These are phyloP conservation scores for Claviceps africana DNA, from an alignment of 2,329 filamentous ascomycete species.

Conservation along the genomic window DNA sequence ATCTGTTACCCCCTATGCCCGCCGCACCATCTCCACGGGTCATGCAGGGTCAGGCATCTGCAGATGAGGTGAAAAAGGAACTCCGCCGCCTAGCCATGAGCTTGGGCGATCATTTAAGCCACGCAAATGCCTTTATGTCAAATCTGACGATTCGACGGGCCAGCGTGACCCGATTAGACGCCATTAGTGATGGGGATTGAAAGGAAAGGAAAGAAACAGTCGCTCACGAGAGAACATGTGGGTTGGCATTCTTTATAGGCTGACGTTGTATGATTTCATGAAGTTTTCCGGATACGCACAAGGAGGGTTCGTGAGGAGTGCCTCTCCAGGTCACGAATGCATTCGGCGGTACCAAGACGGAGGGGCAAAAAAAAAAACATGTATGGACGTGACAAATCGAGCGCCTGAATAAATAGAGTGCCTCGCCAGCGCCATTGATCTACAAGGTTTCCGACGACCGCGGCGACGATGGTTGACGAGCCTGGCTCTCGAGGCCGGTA, in stretches of 20 bases:
- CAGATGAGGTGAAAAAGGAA: slow-evolving; percentile 36
- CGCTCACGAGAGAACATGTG: not conserved
- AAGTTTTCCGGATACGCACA: not conserved
- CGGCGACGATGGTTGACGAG: no score
- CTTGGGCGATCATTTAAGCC: slow-evolving; percentile 32
- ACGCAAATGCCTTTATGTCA: slow-evolving; percentile 31
- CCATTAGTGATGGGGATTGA: not conserved
- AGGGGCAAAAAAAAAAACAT: not conserved
- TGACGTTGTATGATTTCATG: not conserved
- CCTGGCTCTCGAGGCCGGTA: no score
- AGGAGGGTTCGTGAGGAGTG: not conserved
- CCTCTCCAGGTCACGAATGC: not conserved
- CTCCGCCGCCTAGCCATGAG: slow-evolving; percentile 36
- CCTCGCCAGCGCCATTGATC: no score
- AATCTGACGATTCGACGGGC: slow-evolving; percentile 24
- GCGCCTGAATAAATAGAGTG: no score
- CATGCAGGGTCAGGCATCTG: slow-evolving; percentile 39
- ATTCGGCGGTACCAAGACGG: not conserved
- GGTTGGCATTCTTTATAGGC: not conserved
- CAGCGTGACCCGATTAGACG: slow-evolving; percentile 15
- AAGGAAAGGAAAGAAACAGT: not conserved
- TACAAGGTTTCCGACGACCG: no score
- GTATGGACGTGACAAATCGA: no score
- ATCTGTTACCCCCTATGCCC: slow-evolving; percentile 23
- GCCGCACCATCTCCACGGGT: slow-evolving; percentile 35